These are phyloP conservation scores for Somion occarium DNA, from an alignment of 1,284 basidiomycete species.

Conservation along the genomic window DNA sequence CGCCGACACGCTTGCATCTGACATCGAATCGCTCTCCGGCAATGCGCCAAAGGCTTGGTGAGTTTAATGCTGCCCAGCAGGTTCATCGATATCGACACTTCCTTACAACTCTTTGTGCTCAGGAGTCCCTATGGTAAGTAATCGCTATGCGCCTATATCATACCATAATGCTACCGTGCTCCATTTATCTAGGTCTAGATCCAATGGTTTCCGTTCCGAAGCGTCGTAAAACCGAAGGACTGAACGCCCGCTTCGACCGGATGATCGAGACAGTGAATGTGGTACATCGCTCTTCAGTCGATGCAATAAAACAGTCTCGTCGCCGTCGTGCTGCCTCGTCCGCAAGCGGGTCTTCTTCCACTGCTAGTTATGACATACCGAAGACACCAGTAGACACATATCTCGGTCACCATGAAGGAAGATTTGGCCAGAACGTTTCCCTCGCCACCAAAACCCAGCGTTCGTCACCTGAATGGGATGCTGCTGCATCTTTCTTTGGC, in stretches of 20 bases:
- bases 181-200: no score
- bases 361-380: conserved; percentile 36
- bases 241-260: conserved; percentile 58
- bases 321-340: conserved; percentile 33
- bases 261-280: conserved; percentile 58
- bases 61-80: no score
- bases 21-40: conserved; percentile 2
- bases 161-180: no score
- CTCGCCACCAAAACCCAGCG: no score
- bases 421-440: conserved; percentile 36
- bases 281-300: conserved; percentile 24
- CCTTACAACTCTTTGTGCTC: background rate
- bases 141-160: no score
- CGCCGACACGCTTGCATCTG: background rate
- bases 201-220: no score
- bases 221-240: conserved; percentile 29
- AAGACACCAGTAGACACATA: conserved; percentile 41
- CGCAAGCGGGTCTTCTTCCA: conserved; percentile 35
- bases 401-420: conserved; percentile 25
- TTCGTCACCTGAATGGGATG: no score
- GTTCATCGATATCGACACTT: no score
- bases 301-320: conserved; percentile 16
- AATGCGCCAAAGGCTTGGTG: background rate
- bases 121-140: background rate
- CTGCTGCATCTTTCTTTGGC: no score